Evolutionary conservation across 768 basidiomycete genomes (phyloP).

Genomic region (Astraeus odoratus): DNA sequence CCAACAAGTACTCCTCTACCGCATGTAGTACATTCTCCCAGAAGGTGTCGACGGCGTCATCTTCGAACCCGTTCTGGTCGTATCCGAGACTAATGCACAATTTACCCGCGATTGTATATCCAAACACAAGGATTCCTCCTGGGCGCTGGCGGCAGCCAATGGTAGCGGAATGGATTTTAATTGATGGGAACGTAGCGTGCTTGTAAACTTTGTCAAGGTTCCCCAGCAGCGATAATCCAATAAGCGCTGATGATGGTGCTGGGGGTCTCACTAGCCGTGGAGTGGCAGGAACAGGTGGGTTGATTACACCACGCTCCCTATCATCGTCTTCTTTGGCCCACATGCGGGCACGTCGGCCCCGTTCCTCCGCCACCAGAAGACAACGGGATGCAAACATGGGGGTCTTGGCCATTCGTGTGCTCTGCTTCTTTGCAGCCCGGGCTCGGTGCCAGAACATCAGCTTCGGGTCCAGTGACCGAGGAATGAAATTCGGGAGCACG

Average conservation of each 20-base stretch:
- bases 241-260: conserved; percentile 55
- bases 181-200: conserved; percentile 48
- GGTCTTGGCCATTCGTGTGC: conserved; percentile 54
- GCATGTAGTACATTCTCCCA: conserved; percentile 54
- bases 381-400: conserved; percentile 56
- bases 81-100: conserved; percentile 78
- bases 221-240: conserved; percentile 76
- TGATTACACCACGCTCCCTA: conserved; percentile 39
- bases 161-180: conserved; percentile 66
- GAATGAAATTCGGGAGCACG: conserved; percentile 67
- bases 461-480: conserved; percentile 32
- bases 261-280: conserved; percentile 11
- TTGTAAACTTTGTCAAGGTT: conserved; percentile 80
- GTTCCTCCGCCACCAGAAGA: conserved; percentile 56
- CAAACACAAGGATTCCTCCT: conserved; percentile 68
- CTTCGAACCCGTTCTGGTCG: conserved; percentile 69
- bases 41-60: conserved; percentile 52
- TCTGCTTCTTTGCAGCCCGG: conserved; percentile 62
- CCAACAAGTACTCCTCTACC: conserved; percentile 52
- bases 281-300: conserved; percentile 17
- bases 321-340: conserved; percentile 79
- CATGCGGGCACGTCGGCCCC: conserved; percentile 49
- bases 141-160: conserved; percentile 76
- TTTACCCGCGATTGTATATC: conserved; percentile 67
- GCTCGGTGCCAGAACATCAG: conserved; percentile 72